Base-by-base conservation (phyloP, 495 filamentous ascomycete species). In the Penicillium cinerascens region DNA sequence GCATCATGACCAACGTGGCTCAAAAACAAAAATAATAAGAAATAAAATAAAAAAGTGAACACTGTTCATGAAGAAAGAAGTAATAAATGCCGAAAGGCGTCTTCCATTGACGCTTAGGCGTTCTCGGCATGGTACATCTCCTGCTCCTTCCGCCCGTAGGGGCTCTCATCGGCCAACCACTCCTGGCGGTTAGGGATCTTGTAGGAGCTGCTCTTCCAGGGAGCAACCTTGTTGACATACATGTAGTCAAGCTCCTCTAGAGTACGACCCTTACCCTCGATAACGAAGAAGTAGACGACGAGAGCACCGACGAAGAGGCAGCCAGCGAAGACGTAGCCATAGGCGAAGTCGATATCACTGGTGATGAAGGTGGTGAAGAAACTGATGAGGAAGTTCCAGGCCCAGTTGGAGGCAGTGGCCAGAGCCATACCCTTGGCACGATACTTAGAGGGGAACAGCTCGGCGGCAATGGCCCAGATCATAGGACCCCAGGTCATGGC, bases 231-330 rank as follows among this genome's bases (percentile, higher is more conserved):
- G 42, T 82, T 58, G 43, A 88, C 70, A 57, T 91, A 92, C 87
- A 92, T 91, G 13, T 81, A 88, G 65, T 92, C 88, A 42, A 92
- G 74, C 61, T 90, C 84, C 71, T 90, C 87, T 25, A 91, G 69
- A 1, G 79, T 82, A 27, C 83, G 72, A 18, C 79, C 80, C 46
- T 78, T 72, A 20, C 75, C 79, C 60, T 92, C 87, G 55, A 83
- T 83, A 40, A 89, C 77, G 69, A 84, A 89, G 73, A 91, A 85
- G 67, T 82, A 91, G 15, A 88, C 82, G 13, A 87, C 62, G 1
- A 80, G 33, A 1, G 66, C 78, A 10, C 76, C 87, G 3, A 79
- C 65, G 44, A 87, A 67, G 58, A 84, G 81, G 65, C 83, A 88
- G 2, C 71, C 83, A 0, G 84, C 87, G 51, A 92, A 91, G 55